These are phyloP conservation scores for Psilocybe subaeruginosa DNA, from an alignment of 768 basidiomycete species.

Conservation along the genomic window DNA sequence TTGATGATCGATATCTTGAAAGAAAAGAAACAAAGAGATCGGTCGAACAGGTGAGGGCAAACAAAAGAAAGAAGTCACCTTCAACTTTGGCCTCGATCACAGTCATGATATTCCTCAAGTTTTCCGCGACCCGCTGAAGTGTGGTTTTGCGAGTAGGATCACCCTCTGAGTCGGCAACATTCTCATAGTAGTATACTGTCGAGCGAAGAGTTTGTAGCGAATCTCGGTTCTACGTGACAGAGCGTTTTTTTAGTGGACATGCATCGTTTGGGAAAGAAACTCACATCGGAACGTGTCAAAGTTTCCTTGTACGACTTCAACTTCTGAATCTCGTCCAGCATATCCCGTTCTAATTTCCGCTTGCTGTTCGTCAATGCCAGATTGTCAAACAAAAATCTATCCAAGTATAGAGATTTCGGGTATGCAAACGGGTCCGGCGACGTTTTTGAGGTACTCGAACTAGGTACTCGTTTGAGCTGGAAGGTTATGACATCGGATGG, in stretches of 20 bases:
- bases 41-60: background rate
- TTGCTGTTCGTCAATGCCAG: slow-evolving; percentile 45
- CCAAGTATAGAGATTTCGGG: slow-evolving; percentile 70
- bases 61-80: slow-evolving; percentile 36
- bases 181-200: slow-evolving; percentile 71
- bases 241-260: background rate
- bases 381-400: slow-evolving; percentile 70
- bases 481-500: slow-evolving; percentile 70
- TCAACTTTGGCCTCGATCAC: slow-evolving; percentile 56
- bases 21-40: background rate
- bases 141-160: slow-evolving; percentile 47
- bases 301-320: slow-evolving; percentile 47
- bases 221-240: slow-evolving; percentile 54
- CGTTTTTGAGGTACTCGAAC: slow-evolving; percentile 23
- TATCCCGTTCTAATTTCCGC: slow-evolving; percentile 35
- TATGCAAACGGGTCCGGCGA: slow-evolving; percentile 52
- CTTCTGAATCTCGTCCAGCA: slow-evolving; percentile 50
- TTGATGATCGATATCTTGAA: slow-evolving; percentile 55
- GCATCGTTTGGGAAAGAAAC: slow-evolving; percentile 21
- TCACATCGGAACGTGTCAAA: slow-evolving; percentile 59
- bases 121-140: slow-evolving; percentile 46
- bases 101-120: slow-evolving; percentile 55
- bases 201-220: slow-evolving; percentile 62
- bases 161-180: slow-evolving; percentile 54
- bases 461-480: slow-evolving; percentile 34